These are phyloP conservation scores for Scleroderma citrinum DNA, from an alignment of 768 basidiomycete genomes.

Conservation along the genomic window DNA sequence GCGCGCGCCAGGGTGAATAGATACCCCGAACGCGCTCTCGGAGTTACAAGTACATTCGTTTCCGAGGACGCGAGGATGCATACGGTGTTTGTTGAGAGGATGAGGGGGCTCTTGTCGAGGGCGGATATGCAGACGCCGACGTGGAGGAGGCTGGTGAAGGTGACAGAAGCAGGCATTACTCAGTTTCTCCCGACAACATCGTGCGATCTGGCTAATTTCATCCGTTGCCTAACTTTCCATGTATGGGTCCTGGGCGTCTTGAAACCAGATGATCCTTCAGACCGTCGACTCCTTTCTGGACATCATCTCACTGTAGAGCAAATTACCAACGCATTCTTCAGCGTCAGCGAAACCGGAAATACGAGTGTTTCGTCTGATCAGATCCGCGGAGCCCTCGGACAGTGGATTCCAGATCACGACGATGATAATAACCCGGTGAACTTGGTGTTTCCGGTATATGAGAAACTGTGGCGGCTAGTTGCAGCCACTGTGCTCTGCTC, in stretches of 20 bases:
- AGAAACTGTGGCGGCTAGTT: slow-evolving; percentile 57
- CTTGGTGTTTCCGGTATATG: slow-evolving; percentile 53
- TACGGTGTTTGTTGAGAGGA: slow-evolving; percentile 21
- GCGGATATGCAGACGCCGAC: slow-evolving; percentile 26
- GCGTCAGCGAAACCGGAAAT: slow-evolving; percentile 34
- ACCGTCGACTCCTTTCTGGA: slow-evolving; percentile 18
- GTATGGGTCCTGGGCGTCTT: slow-evolving; percentile 40
- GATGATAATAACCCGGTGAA: slow-evolving; percentile 32
- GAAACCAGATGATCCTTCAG: slow-evolving; percentile 12
- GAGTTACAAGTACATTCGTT: slow-evolving; percentile 43
- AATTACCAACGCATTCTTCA: slow-evolving; percentile 39
- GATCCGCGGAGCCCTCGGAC: slow-evolving; percentile 33
- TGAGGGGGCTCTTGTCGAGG: neutral
- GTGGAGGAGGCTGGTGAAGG: neutral
- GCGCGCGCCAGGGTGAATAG: slow-evolving; percentile 1
- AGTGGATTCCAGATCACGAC: slow-evolving; percentile 34
- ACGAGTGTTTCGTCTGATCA: slow-evolving; percentile 29
- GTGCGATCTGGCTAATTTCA: slow-evolving; percentile 31
- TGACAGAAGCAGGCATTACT: neutral
- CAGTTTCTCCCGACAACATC: neutral
- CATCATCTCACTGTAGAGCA: slow-evolving; percentile 24
- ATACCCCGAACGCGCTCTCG: neutral
- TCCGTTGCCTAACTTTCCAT: slow-evolving; percentile 41
- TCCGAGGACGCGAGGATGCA: slow-evolving; percentile 23
- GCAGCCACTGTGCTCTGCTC: slow-evolving; percentile 39